phyloP scores from a whole-genome alignment of 257 asterid species.

The Galeopsis tetrahit region DNA sequence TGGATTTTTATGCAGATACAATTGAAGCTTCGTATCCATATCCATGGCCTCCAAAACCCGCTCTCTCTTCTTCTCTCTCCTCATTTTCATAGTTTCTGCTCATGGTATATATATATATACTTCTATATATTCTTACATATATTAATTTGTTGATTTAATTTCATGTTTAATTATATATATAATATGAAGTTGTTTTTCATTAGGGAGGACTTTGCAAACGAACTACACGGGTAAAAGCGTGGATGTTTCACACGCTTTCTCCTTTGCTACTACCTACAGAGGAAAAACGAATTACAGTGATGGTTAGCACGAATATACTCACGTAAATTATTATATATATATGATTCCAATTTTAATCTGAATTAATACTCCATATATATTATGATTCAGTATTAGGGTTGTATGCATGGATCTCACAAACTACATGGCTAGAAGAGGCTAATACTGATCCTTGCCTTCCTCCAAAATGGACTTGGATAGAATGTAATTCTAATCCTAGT shows the following conservation, averaged over 20 bases:
- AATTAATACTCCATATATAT: background rate
- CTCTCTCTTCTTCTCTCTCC: slow-evolving; percentile 26
- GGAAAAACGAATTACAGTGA: slow-evolving; percentile 38
- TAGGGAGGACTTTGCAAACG: slow-evolving; percentile 36
- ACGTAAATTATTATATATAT: no score
- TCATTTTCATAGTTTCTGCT: slow-evolving; percentile 14
- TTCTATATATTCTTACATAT: background rate
- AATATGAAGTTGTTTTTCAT: no score
- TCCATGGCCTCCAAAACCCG: slow-evolving; percentile 28
- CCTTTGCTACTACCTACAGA: slow-evolving; percentile 23
- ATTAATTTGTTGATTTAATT: no score
- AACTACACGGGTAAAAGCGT: background rate
- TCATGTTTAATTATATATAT: no score
- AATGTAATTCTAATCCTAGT: slow-evolving; percentile 38
- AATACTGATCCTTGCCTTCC: slow-evolving; percentile 42
- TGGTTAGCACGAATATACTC: slow-evolving; percentile 9
- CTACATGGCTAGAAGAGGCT: slow-evolving; percentile 4
- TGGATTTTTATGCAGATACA: background rate
- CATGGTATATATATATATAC: slow-evolving; percentile 12
- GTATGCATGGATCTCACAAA: background rate
- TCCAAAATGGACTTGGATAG: slow-evolving; percentile 45
- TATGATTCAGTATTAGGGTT: slow-evolving; percentile 33
- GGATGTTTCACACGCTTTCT: slow-evolving; percentile 1
- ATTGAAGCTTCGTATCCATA: no score
- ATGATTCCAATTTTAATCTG: no score